Conservation (phyloP, 2,329 filamentous ascomycete species). For the Fusarium algeriense region DNA sequence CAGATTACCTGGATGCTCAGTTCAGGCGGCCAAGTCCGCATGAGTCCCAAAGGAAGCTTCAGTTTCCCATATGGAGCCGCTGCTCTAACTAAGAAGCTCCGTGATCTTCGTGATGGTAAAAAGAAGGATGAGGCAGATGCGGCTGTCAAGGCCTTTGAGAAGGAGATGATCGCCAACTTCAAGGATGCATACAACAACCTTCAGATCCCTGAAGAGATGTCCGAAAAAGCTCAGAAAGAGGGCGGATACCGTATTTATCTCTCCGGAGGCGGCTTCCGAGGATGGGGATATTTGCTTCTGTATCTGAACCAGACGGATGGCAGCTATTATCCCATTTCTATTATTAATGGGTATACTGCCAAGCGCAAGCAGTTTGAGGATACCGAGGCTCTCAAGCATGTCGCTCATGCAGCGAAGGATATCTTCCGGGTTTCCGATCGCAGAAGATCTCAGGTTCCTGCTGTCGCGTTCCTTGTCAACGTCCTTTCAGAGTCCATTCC, state of each 20-base stretch:
- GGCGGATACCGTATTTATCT: slow-evolving; percentile 72
- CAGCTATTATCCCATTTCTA: slow-evolving; percentile 75
- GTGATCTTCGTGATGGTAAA: slow-evolving; percentile 55
- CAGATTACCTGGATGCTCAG: slow-evolving; percentile 76
- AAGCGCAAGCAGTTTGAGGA: slow-evolving; percentile 63
- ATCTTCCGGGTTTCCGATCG: slow-evolving; percentile 74
- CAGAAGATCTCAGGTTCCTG: slow-evolving; percentile 74
- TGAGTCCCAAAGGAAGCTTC: slow-evolving; percentile 67
- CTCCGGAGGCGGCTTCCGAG: slow-evolving; percentile 77
- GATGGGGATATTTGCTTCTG: slow-evolving; percentile 76
- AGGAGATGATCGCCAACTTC: slow-evolving; percentile 66
- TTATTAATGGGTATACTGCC: slow-evolving; percentile 77
- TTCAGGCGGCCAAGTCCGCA: slow-evolving; percentile 61
- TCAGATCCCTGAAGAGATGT: slow-evolving; percentile 64
- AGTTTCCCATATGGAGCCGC: slow-evolving; percentile 79
- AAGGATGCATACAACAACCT: slow-evolving; percentile 64
- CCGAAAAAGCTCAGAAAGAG: slow-evolving; percentile 56
- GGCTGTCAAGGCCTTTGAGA: slow-evolving; percentile 58
- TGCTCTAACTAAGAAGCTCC: slow-evolving; percentile 69
- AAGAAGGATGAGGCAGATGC: slow-evolving; percentile 55
- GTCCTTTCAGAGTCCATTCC: slow-evolving; percentile 72
- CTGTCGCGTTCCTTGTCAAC: slow-evolving; percentile 75
- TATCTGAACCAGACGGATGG: slow-evolving; percentile 69
- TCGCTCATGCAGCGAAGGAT: slow-evolving; percentile 52
- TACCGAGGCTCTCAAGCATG: slow-evolving; percentile 55